Evolutionary conservation across 768 basidiomycete genomes (phyloP).

Genomic region (Nidularia pulvinata): DNA sequence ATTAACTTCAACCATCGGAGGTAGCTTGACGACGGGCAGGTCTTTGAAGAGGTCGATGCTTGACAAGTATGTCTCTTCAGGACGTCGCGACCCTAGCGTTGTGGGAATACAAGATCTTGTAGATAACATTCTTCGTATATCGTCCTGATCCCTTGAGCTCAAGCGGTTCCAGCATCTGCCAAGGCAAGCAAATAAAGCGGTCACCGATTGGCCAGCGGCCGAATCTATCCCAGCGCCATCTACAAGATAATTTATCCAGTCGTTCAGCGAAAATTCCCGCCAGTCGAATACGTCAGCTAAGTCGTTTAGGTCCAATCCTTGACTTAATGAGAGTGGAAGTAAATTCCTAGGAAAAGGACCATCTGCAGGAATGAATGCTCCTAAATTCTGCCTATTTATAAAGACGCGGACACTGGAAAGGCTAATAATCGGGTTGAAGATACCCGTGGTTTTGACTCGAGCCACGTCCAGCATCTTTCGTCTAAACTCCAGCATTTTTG

Average conservation of each 20-base stretch:
- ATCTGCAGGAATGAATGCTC: slow-evolving; percentile 61
- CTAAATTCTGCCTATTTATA: slow-evolving; percentile 61
- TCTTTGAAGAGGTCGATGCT: slow-evolving; percentile 91
- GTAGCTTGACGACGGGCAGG: slow-evolving; percentile 74
- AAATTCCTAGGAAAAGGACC: slow-evolving; percentile 77
- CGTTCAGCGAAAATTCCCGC: slow-evolving; percentile 70
- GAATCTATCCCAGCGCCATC: slow-evolving; percentile 34
- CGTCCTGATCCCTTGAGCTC: slow-evolving; percentile 39
- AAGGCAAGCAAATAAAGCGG: slow-evolving; percentile 55
- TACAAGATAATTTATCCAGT: slow-evolving; percentile 76
- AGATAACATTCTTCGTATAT: slow-evolving; percentile 47
- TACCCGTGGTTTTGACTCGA: slow-evolving; percentile 46
- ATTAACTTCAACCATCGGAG: slow-evolving; percentile 60
- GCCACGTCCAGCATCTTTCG: slow-evolving; percentile 71
- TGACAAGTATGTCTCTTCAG: slow-evolving; percentile 79
- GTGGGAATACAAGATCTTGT: slow-evolving; percentile 69
- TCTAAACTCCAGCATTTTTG: slow-evolving; percentile 44
- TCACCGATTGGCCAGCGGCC: slow-evolving; percentile 59
- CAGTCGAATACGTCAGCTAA: slow-evolving; percentile 67
- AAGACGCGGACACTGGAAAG: slow-evolving; percentile 72
- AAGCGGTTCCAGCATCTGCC: slow-evolving; percentile 75
- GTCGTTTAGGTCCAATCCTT: slow-evolving; percentile 48
- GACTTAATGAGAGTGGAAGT: slow-evolving; percentile 67
- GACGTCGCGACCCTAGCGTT: slow-evolving; percentile 68
- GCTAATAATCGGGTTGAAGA: slow-evolving; percentile 52